Evolutionary conservation across 1,284 basidiomycete species (phyloP).

Genomic region (Trichosporon faecale): DNA sequence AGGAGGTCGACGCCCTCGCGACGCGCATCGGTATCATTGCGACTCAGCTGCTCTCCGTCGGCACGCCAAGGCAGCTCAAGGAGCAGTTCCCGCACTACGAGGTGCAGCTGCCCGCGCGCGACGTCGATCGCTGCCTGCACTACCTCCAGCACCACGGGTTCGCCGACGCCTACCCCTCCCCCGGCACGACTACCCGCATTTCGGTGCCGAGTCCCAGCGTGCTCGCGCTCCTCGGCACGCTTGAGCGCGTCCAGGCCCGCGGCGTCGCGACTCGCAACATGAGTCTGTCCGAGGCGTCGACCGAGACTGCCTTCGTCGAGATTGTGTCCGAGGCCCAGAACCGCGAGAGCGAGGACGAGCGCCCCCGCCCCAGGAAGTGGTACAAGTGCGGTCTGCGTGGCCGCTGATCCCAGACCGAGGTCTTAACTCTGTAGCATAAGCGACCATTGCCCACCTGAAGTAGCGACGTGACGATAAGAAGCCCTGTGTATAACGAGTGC

Average conservation of each 20-base stretch:
- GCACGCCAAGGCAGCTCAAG: conserved; percentile 64
- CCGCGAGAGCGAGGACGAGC: not conserved
- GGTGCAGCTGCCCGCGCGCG: conserved; percentile 68
- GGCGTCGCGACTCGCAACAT: not conserved
- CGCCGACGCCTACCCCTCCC: conserved; percentile 51
- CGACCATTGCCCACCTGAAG: not conserved
- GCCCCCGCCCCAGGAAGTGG: not conserved
- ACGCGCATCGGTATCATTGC: conserved; percentile 70
- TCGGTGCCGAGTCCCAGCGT: conserved; percentile 14
- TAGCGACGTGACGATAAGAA: too few species aligned
- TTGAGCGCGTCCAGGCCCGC: conserved; percentile 25
- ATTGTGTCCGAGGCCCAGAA: not conserved
- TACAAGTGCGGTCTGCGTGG: not conserved
- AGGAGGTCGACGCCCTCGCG: conserved; percentile 73
- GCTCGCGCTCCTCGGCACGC: conserved; percentile 17
- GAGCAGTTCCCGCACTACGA: conserved; percentile 69
- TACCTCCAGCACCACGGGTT: conserved; percentile 64
- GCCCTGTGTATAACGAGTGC: not conserved
- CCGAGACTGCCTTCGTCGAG: conserved; percentile 3
- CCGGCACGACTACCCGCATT: conserved; percentile 33
- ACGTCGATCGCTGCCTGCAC: conserved; percentile 58
- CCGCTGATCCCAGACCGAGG: not conserved
- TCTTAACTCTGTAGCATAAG: not conserved
- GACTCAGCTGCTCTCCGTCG: conserved; percentile 67
- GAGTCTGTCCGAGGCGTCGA: not conserved